Conservation (phyloP, 139 green algal species). For the Coelastrella sp. region DNA sequence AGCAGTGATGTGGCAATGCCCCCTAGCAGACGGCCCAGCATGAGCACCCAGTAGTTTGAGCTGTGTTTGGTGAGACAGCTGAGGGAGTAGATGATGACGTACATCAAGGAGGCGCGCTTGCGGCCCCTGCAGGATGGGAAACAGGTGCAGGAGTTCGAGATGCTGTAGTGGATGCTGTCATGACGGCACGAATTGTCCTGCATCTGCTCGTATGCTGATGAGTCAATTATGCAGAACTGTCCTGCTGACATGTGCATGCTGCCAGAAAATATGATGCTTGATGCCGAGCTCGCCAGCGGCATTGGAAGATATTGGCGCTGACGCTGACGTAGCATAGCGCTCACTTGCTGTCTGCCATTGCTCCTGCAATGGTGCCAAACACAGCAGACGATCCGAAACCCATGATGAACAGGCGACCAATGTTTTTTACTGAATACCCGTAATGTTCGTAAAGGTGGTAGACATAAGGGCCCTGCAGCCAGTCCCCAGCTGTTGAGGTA, state of each 20-base stretch:
- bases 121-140: constrained; percentile 73
- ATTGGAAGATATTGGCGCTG: background rate
- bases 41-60: constrained; percentile 87
- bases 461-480: constrained; percentile 98
- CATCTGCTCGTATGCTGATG: background rate
- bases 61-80: constrained; percentile 98
- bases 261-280: too few relatives aligned
- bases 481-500: constrained; percentile 88
- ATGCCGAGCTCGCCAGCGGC: too few relatives aligned
- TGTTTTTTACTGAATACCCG: constrained; percentile 87
- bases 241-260: too few relatives aligned
- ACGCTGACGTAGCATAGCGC: constrained; percentile 6
- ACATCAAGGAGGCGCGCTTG: constrained; percentile 90
- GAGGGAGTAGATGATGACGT: constrained; percentile 88
- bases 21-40: constrained; percentile 94
- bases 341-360: constrained; percentile 92
- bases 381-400: constrained; percentile 97
- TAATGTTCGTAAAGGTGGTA: constrained; percentile 98
- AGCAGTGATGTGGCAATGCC: constrained; percentile 97
- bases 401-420: constrained; percentile 97
- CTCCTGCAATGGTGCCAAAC: constrained; percentile 96
- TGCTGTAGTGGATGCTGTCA: background rate
- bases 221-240: background rate
- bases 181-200: background rate
- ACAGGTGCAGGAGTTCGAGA: background rate